Conservation (phyloP, 2,329 filamentous ascomycete genomes). For the Talaromyces sp. region DNA sequence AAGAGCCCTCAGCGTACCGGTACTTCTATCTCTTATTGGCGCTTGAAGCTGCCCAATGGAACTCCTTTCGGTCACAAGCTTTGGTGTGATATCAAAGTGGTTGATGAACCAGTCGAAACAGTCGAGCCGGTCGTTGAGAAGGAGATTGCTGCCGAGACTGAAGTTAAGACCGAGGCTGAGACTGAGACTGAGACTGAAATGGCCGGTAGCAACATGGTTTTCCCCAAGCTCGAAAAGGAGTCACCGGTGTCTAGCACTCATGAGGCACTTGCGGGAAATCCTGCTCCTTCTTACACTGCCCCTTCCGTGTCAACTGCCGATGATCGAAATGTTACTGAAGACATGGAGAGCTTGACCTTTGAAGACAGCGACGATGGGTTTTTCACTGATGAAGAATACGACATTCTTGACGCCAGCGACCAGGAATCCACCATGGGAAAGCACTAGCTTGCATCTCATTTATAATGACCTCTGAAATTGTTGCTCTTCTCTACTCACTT, state of each 20-base stretch:
- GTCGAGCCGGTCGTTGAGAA: constrained; percentile 9
- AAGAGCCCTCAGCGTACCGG: constrained; percentile 73
- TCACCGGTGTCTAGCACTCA: constrained; percentile 78
- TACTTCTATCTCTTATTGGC: constrained; percentile 92
- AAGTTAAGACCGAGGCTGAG: constrained; percentile 19
- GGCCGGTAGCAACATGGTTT: constrained; percentile 73
- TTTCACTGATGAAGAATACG: constrained; percentile 96
- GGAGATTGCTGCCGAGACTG: constrained; percentile 12
- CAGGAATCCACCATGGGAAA: constrained; percentile 63
- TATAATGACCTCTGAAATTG: background rate
- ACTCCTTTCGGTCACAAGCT: constrained; percentile 84
- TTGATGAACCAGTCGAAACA: constrained; percentile 1
- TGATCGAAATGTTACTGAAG: constrained; percentile 49
- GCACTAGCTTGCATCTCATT: background rate
- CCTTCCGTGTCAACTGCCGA: constrained; percentile 41
- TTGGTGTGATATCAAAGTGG: constrained; percentile 85
- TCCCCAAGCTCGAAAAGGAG: constrained; percentile 93
- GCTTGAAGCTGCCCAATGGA: constrained; percentile 74
- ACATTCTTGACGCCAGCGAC: constrained; percentile 91
- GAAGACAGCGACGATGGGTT: constrained; percentile 61
- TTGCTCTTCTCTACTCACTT: background rate
- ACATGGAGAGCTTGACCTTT: constrained; percentile 28
- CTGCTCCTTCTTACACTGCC: constrained; percentile 26
- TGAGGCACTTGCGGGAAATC: constrained; percentile 47
- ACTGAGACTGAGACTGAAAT: constrained; percentile 18